Evolutionary conservation across 768 basidiomycete genomes (phyloP), one percentile per base, ranked within the genome.

Genomic region (Agrocybe pediades): DNA sequence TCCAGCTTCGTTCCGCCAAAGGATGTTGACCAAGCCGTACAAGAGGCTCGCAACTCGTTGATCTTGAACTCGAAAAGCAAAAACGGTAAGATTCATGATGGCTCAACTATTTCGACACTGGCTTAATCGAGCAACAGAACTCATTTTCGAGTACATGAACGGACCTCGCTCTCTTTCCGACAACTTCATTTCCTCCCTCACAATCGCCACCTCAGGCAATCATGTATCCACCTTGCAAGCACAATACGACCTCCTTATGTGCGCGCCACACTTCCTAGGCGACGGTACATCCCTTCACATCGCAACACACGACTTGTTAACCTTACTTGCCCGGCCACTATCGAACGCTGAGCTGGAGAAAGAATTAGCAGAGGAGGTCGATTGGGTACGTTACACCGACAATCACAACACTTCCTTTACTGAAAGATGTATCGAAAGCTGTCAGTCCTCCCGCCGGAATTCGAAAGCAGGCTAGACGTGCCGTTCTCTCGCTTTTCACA

Each of bases 401-500:
- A 41, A 46, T 25, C 9, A 13, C 17, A 27, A 16, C 17, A 26
- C 25, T n/a, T 46, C 11, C 9, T 9, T 26, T 2, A 9, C 36
- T 8, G 7, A 29, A 9, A 43, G 26, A 20, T 44, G 11, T 11
- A 8, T 21, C 7, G 1, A 36, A 33, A 52, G 51, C 2, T 52
- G 16, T 8, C 17, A 13, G 24, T 33, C 8, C 46, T 73, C 0
- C 70, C 71, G 7, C 55, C 60, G 2, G 62, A 61, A 13, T 61
- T 68, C 11, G 71, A 73, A 49, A 51, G 65, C 15, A 61, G 70
- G 21, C 47, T 70, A 27, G 30, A 53, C 1, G 49, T 59, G 9
- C 66, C 66, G 1, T 42, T 51, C 7, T 51, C 55, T 24, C 36
- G 49, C 13, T 54, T 70, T 25, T 64, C 62, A 4, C 65, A 65